Percentiles rank a stretch among this genome's conserved stretches.
Conservation (phyloP, 2,329 filamentous ascomycete genomes). For the Chaetomium olivaceum region DNA sequence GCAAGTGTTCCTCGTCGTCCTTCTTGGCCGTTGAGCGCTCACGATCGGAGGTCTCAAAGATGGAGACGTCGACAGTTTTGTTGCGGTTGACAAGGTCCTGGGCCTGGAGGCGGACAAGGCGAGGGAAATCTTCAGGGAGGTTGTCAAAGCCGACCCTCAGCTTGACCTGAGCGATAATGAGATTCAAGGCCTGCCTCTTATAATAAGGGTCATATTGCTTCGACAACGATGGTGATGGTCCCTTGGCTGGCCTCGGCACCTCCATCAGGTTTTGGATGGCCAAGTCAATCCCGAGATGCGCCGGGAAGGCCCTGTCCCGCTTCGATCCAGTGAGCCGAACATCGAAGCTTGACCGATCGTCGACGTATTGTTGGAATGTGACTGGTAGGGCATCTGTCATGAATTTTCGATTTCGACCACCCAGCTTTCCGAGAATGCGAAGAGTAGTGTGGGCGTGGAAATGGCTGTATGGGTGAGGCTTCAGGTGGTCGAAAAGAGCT, state of each 20-base stretch:
- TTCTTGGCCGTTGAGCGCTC: constrained; percentile 86
- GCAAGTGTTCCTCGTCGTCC: constrained; percentile 73
- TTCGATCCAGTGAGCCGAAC: constrained; percentile 86
- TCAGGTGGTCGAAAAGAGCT: constrained; percentile 91
- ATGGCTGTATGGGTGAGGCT: constrained; percentile 91
- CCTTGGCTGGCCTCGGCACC: constrained; percentile 62
- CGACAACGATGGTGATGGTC: constrained; percentile 37
- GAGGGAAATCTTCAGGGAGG: constrained; percentile 84
- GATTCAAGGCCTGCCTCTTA: constrained; percentile 87
- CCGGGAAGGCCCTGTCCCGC: constrained; percentile 83
- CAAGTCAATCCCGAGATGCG: constrained; percentile 81
- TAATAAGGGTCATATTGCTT: constrained; percentile 78
- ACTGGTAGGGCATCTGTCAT: constrained; percentile 87
- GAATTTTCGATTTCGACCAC: constrained; percentile 92
- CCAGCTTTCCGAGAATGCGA: constrained; percentile 93
- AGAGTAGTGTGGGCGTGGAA: constrained; percentile 98
- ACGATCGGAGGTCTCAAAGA: constrained; percentile 74
- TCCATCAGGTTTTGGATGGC: constrained; percentile 89
- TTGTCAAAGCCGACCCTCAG: constrained; percentile 84
- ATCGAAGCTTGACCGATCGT: constrained; percentile 86
- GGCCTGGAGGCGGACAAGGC: constrained; percentile 82
- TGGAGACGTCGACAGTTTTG: constrained; percentile 66
- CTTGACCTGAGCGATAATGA: constrained; percentile 88
- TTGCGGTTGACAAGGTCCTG: constrained; percentile 78
- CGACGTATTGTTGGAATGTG: constrained; percentile 78